Base-by-base conservation (phyloP, 129 eudicot species). In the Arctium lappa region DNA sequence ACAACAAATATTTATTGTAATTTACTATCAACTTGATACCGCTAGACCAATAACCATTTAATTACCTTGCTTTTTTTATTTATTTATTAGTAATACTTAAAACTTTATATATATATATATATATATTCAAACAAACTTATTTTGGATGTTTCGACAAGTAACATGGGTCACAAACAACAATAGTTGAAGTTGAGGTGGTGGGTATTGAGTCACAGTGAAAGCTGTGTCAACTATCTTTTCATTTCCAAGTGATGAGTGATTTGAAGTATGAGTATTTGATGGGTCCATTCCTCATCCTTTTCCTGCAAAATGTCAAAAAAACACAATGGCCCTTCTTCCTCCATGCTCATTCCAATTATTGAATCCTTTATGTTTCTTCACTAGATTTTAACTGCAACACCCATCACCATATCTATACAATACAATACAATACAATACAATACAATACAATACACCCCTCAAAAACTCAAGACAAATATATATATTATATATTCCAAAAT, bases 141-240 rank as follows among this genome's bases (percentile, higher is more conserved):
- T 3, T 3, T 34, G 37, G 27, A 22, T 33, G 50, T 46, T 60
- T 1, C 1, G 29, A 60, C 68, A 60, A 16, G 29, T 60, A 60
- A 16, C 68, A 56, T 56, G 66, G 66, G 27, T 60, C 68, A 60
- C 68, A 60, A 60, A 60, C 68, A 60, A 60, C 29, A 60, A 60
- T 7, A 60, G 68, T 60, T 60, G 30, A 60, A n/a, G 0, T 29
- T 18, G 22, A n/a, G 66, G 29, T 56, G 66, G 66, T 56, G 29
- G 66, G 68, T 60, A 60, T 60, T 60, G 68, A 74, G 65, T 74
- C 18, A 81, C 82, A 56, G 65, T 71, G 76, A 81, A 85, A 70
- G 75, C 30, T 76, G 63, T 75, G 75, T 81, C 75, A 76, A 77
- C 88, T 76, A 77, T 81, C 83, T 77, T 77, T 86, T 86, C 86